Conservation (phyloP, 352 stramenopile genomes). For the Plasmopara viticola region DNA sequence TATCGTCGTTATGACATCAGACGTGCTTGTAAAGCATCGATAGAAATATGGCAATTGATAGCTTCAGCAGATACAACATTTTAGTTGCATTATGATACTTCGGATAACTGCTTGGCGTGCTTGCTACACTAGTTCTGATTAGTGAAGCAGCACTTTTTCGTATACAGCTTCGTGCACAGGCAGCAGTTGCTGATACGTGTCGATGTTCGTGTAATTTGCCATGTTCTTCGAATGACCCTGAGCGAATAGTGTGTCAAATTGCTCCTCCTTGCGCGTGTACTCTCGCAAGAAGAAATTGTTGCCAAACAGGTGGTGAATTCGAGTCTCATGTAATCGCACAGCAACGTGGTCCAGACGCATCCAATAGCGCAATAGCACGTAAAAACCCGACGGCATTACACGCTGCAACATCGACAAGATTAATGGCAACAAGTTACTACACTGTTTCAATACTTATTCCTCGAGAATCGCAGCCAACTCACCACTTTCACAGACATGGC, state of each 20-base stretch:
- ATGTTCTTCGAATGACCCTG: conserved; percentile 66
- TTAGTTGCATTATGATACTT: conserved; percentile 15
- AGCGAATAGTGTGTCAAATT: conserved; percentile 61
- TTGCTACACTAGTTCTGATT: conserved; percentile 10
- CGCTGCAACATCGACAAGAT: conserved; percentile 31
- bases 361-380: conserved; percentile 71
- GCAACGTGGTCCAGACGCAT: conserved; percentile 80
- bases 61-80: not conserved
- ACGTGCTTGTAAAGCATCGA: conserved; percentile 25
- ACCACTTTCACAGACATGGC: conserved; percentile 83
- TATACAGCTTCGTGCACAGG: conserved; percentile 47
- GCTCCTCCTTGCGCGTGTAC: conserved; percentile 71
- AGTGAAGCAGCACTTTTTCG: conserved; percentile 62
- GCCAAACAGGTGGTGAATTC: conserved; percentile 78
- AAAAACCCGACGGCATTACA: conserved; percentile 82
- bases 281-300: conserved; percentile 66
- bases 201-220: conserved; percentile 80
- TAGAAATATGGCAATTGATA: conserved; percentile 11
- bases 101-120: not conserved
- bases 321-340: conserved; percentile 74
- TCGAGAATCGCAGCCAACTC: conserved; percentile 8
- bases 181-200: conserved; percentile 72
- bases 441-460: not conserved
- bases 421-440: conserved; percentile 3
- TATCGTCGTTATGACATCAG: conserved; percentile 26